Evolutionary conservation across 31 red algal species (phyloP).

Genomic region (Porphyra umbilicalis): DNA sequence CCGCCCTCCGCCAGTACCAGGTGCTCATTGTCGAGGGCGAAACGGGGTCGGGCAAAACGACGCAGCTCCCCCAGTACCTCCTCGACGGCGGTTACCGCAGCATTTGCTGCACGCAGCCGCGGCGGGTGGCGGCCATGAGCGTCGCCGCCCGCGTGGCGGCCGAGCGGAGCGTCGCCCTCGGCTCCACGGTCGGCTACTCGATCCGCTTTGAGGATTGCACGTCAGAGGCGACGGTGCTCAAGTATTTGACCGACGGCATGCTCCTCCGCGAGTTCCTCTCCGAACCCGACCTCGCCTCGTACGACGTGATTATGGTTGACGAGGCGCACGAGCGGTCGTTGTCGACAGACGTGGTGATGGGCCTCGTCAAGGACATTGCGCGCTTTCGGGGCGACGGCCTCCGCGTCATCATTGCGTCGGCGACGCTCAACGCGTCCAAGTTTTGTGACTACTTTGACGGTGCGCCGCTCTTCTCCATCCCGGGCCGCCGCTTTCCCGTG

Average conservation of each 20-base stretch:
- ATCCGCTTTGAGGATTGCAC: conserved; percentile 96
- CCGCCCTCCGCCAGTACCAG: conserved; percentile 47
- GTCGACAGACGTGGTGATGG: conserved; percentile 74
- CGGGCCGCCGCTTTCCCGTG: conserved; percentile 81
- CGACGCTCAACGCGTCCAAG: conserved; percentile 84
- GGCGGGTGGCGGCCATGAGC: conserved; percentile 95
- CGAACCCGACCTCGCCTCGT: conserved; percentile 68
- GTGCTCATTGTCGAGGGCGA: conserved; percentile 78
- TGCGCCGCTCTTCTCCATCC: conserved; percentile 79
- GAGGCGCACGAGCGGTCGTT: conserved; percentile 95
- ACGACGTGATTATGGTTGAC: conserved; percentile 84
- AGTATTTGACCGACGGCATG: conserved; percentile 93
- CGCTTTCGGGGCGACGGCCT: conserved; percentile 64
- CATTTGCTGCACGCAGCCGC: conserved; percentile 87
- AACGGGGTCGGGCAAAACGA: conserved; percentile 88
- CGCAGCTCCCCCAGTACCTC: conserved; percentile 91
- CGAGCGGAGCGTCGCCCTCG: conserved; percentile 71
- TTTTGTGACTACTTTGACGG: conserved; percentile 92
- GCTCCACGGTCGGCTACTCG: conserved; percentile 85
- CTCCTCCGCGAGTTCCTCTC: conserved; percentile 86
- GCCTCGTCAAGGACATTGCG: conserved; percentile 77
- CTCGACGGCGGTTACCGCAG: conserved; percentile 66
- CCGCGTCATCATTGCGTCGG: conserved; percentile 76
- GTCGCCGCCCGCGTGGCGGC: conserved; percentile 87
- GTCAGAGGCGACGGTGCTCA: conserved; percentile 67